Evolutionary conservation across 768 basidiomycete genomes (phyloP), one percentile per base, ranked within the genome.

Genomic region (Strobilomyces echinocephalus): DNA sequence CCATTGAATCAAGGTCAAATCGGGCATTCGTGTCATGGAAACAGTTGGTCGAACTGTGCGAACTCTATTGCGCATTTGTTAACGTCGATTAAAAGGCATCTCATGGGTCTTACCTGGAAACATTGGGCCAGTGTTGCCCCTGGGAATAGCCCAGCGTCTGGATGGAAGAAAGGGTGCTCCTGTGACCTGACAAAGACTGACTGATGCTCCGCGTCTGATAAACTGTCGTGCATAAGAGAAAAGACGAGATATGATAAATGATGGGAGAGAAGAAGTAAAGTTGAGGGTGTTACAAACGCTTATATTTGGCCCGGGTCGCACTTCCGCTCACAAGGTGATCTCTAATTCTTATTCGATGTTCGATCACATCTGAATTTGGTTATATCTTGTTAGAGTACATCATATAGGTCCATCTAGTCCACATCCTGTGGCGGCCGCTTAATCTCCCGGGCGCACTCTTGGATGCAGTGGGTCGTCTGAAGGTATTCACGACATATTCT

Each of bases 271-370:
- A 5, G 10, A 3, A 14, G n/a, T 1, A 5, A 7, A 10, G 30
- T 9, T 7, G 33, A n/a, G 20, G n/a, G 3, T 12, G 36, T 31
- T 10, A 40, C 30, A 20, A 42, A 28, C 21, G 10, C 16, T 49
- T 62, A 61, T 52, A 59, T 44, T 12, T 33, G n/a, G 9, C 20
- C n/a, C 5, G 35, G 24, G 24, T 24, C 24, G 24, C 24, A 15
- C 16, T 7, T 5, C 15, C 7, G 39, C 39, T 11, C n/a, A 8
- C 3, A 40, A 9, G 18, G 7, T 40, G 20, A 8, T 20, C 18
- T 11, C 18, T 40, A 9, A 5, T 24, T 41, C 40, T 14, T 15
- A 44, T 20, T 34, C 6, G 9, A 44, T 9, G 5, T 50, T 57
- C 24, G 36, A 34, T 28, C 14, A 30, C 30, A 28, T 26, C 24